A percentile compares a stretch with the other conserved stretches of the same genome.
phyloP scores from a whole-genome alignment of 495 filamentous ascomycete species.

The Penicillium herquei region DNA sequence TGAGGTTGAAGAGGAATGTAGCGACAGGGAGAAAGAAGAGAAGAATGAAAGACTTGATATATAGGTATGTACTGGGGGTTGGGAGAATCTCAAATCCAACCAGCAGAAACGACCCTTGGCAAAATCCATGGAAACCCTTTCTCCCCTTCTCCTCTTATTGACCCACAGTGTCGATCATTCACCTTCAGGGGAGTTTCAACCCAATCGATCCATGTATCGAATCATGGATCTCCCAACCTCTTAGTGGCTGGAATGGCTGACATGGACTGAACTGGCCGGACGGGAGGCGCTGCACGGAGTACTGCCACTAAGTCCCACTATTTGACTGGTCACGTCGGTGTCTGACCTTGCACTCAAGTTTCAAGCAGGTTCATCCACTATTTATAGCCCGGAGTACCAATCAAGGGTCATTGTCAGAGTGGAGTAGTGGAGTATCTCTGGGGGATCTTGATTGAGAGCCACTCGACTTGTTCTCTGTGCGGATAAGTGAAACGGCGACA shows the following conservation, averaged over 20 bases:
- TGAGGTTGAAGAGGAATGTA: not conserved
- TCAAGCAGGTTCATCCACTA: not conserved
- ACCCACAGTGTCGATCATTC: slow-evolving; percentile 1
- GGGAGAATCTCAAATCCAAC: not conserved
- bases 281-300: not conserved
- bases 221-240: not conserved
- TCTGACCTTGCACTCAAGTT: not conserved
- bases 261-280: not conserved
- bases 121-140: not conserved
- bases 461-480: not conserved
- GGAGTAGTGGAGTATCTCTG: not conserved
- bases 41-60: not conserved
- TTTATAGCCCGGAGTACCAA: not conserved
- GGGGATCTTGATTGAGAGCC: not conserved
- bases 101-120: no score
- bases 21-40: not conserved
- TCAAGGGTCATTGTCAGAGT: not conserved
- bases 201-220: not conserved
- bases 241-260: not conserved
- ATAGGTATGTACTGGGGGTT: not conserved
- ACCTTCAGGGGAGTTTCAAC: slow-evolving; percentile 1
- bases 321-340: not conserved
- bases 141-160: not conserved
- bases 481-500: slow-evolving; percentile 1
- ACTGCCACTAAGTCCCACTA: slow-evolving; percentile 1